A percentile compares a stretch with the other conserved stretches of the same genome.
Conservation (phyloP, 2,329 filamentous ascomycete genomes). For the Fragosphaeria purpurea region DNA sequence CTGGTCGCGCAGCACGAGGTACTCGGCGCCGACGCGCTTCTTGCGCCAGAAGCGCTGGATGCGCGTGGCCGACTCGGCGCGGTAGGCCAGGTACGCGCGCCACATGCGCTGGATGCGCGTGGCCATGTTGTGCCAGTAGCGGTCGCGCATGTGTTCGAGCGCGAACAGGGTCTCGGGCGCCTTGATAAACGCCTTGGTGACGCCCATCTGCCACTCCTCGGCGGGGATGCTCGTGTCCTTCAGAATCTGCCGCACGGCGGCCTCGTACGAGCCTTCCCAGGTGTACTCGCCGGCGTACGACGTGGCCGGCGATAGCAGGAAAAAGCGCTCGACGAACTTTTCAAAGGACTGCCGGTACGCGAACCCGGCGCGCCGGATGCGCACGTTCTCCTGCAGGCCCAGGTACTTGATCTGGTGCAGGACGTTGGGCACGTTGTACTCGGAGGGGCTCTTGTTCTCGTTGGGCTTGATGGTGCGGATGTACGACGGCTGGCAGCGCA, state of each 20-base stretch:
- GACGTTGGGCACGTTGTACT: constrained; percentile 88
- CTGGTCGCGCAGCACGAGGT: constrained; percentile 76
- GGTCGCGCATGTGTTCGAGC: constrained; percentile 91
- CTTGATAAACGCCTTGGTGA: constrained; percentile 96
- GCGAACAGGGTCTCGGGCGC: constrained; percentile 95
- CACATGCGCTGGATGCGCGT: constrained; percentile 94
- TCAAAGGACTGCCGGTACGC: constrained; percentile 96
- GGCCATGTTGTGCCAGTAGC: constrained; percentile 99
- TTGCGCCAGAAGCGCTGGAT: constrained; percentile 96
- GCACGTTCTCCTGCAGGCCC: constrained; percentile 97
- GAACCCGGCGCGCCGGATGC: constrained; percentile 91
- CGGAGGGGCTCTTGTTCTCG: constrained; percentile 91
- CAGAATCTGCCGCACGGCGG: constrained; percentile 82
- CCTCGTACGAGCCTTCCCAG: constrained; percentile 81
- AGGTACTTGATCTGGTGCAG: constrained; percentile 98
- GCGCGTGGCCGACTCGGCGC: constrained; percentile 81
- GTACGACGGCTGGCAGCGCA: constrained; percentile 96
- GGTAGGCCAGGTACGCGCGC: constrained; percentile 90
- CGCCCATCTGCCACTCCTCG: constrained; percentile 95
- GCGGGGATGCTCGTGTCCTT: constrained; percentile 92
- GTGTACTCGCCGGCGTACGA: constrained; percentile 97
- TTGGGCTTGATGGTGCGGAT: constrained; percentile 99
- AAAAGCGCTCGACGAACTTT: constrained; percentile 97
- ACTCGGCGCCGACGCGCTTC: constrained; percentile 82
- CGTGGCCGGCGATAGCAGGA: constrained; percentile 84